Evolutionary conservation across 2,329 filamentous ascomycete genomes (phyloP).

Genomic region (Waltergamsia citrina): DNA sequence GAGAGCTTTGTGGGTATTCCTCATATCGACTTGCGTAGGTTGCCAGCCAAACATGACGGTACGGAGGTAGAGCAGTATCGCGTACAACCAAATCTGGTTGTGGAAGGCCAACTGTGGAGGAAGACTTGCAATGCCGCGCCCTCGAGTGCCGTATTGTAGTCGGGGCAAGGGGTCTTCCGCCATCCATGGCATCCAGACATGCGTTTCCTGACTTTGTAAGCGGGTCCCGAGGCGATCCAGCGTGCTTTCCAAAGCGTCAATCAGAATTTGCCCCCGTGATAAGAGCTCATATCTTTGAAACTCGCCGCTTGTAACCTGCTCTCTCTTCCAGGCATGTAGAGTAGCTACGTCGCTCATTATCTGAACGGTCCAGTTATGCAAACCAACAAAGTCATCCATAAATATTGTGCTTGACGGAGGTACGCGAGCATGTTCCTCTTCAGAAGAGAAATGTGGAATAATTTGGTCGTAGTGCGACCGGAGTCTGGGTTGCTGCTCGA

Average conservation of each 20-base stretch:
- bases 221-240: not conserved
- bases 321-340: conserved; percentile 46
- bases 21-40: conserved; percentile 31
- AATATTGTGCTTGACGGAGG: conserved; percentile 20
- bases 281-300: conserved; percentile 37
- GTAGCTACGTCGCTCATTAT: conserved; percentile 43
- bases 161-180: conserved; percentile 12
- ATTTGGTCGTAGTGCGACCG: conserved; percentile 27
- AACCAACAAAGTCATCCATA: conserved; percentile 42
- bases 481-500: conserved; percentile 30
- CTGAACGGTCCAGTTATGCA: conserved; percentile 47
- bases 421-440: conserved; percentile 8
- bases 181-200: conserved; percentile 6
- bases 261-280: conserved; percentile 29
- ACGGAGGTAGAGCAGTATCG: conserved; percentile 34
- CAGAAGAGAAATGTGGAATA: conserved; percentile 19
- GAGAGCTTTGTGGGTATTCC: conserved; percentile 18
- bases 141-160: conserved; percentile 10
- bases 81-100: conserved; percentile 35
- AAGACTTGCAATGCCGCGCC: conserved; percentile 11
- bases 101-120: conserved; percentile 10
- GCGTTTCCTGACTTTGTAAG: not conserved
- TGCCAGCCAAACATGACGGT: conserved; percentile 43
- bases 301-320: conserved; percentile 28
- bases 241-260: conserved; percentile 20